phyloP scores from a whole-genome alignment of 2,329 filamentous ascomycete genomes.

The Neofusicoccum parvum region DNA sequence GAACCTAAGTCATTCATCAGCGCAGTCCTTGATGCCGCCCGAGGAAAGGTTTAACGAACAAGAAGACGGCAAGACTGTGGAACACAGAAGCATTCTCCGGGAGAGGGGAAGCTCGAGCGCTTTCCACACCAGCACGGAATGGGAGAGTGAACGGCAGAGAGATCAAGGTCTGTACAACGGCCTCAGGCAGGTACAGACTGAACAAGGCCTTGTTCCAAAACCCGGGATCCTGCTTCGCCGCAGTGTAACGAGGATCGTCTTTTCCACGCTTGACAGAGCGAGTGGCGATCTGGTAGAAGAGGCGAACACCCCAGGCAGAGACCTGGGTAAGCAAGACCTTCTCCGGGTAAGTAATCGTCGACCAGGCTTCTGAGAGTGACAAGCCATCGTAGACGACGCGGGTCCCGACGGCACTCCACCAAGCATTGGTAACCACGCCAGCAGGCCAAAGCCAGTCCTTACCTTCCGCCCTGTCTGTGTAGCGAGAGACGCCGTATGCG shows the following conservation, averaged over 20 bases:
- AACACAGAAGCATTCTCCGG: slow-evolving; percentile 37
- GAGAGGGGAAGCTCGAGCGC: slow-evolving; percentile 6
- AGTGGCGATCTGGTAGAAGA: slow-evolving; percentile 57
- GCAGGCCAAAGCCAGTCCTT: slow-evolving; percentile 64
- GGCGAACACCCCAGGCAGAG: slow-evolving; percentile 59
- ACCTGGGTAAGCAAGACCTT: slow-evolving; percentile 59
- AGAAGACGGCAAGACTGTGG: slow-evolving; percentile 52
- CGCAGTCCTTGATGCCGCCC: too few species aligned
- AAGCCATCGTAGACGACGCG: slow-evolving; percentile 52
- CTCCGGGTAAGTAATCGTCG: slow-evolving; percentile 55
- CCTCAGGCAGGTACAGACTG: slow-evolving; percentile 60
- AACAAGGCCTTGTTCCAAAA: slow-evolving; percentile 63
- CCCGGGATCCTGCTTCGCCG: slow-evolving; percentile 52
- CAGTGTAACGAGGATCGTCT: slow-evolving; percentile 60
- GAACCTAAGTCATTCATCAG: slow-evolving; percentile 29
- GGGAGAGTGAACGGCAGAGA: slow-evolving; percentile 60
- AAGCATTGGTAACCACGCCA: slow-evolving; percentile 59
- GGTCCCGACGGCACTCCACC: slow-evolving; percentile 62
- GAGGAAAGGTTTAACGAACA: slow-evolving; percentile 37
- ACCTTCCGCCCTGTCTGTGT: slow-evolving; percentile 58
- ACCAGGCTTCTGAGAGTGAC: slow-evolving; percentile 50
- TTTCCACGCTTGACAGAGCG: slow-evolving; percentile 53
- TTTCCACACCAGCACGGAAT: slow-evolving; percentile 47
- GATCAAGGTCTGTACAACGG: slow-evolving; percentile 59
- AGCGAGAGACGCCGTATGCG: slow-evolving; percentile 55